Base-by-base conservation (phyloP, 176 grass and related monocot species). In the Miscanthus lutarioriparius region DNA sequence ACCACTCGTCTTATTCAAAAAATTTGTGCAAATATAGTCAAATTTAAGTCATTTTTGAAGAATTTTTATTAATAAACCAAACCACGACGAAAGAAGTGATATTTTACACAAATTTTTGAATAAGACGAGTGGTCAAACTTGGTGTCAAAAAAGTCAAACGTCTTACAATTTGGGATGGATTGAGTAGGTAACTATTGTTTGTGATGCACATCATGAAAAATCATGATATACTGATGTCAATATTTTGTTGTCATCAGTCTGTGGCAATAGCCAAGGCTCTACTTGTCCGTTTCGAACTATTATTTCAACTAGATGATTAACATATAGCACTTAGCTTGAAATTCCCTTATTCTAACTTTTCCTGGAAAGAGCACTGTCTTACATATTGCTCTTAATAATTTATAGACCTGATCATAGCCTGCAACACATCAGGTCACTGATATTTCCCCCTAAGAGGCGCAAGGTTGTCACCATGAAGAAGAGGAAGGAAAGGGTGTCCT, bases 371-470 rank as follows among this genome's bases (percentile, higher is more conserved):
- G 39, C 17, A 19, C 11, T 45, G 27, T 6, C 38, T 84, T 47
- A 84, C 20, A 25, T 51, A 30, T 64, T 84, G 66, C 59, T 49
- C 48, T 58, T 14, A 74, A 83, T 63, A 71, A 35, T 74, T 43
- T 8, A 45, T 40, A 63, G 69, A 35, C 17, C 38, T 44, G 81
- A 84, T 68, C 72, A 53, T 76, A 76, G 9, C 61, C 61, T 76
- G 35, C 61, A 67, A 74, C 33, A 25, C 2, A 25, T 76, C 48
- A 67, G 62, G n/a, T 36, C 22, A 40, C 2, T 28, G 22, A 5
- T 84, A n/a, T 76, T 64, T 47, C 69, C 69, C 15, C 0, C 39
- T 63, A 74, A 83, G n/a, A 82, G 58, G 16, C 82, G 30, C 26
- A 84, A 84, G 61, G 20, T 9, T 74, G 4, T 11, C 36, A 32